Percentiles rank a stretch among this genome's conserved stretches.
These are phyloP conservation scores for Petunia secreta DNA, from an alignment of 257 asterid genomes.

Conservation along the genomic window DNA sequence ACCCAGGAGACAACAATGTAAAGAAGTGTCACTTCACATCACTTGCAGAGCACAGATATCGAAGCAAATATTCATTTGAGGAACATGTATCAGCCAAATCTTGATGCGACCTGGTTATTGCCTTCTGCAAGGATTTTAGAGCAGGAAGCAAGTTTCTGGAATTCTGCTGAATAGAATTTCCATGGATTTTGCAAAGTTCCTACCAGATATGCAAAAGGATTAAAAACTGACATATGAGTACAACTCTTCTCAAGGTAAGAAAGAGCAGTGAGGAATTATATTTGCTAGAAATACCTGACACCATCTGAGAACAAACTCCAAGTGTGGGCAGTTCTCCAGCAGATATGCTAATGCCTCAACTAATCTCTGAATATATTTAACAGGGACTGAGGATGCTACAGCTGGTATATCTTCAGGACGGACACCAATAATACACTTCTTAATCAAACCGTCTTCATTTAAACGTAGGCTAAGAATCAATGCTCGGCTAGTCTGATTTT, in stretches of 20 bases:
- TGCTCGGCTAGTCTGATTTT: slow-evolving; percentile 71
- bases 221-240: slow-evolving; percentile 12
- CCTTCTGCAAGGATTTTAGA: slow-evolving; percentile 83
- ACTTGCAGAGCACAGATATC: slow-evolving; percentile 69
- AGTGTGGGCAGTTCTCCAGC: slow-evolving; percentile 78
- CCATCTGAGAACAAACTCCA: slow-evolving; percentile 92
- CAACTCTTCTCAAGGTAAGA: background rate
- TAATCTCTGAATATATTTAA: slow-evolving; percentile 80
- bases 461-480: slow-evolving; percentile 86
- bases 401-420: slow-evolving; percentile 75
- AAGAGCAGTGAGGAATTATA: background rate
- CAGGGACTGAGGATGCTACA: slow-evolving; percentile 80
- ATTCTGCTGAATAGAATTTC: slow-evolving; percentile 77
- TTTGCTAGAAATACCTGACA: slow-evolving; percentile 64
- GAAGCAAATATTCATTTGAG: slow-evolving; percentile 85
- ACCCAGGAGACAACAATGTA: slow-evolving; percentile 25
- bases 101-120: slow-evolving; percentile 77
- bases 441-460: slow-evolving; percentile 81
- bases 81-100: slow-evolving; percentile 94
- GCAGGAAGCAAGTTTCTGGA: slow-evolving; percentile 83
- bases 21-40: slow-evolving; percentile 40
- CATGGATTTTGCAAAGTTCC: slow-evolving; percentile 86
- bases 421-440: slow-evolving; percentile 78
- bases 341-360: slow-evolving; percentile 87
- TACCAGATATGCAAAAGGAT: slow-evolving; percentile 34